Evolutionary conservation across 1,139 yeast species (phyloP).

Genomic region (Meyerozyma carpophila): DNA sequence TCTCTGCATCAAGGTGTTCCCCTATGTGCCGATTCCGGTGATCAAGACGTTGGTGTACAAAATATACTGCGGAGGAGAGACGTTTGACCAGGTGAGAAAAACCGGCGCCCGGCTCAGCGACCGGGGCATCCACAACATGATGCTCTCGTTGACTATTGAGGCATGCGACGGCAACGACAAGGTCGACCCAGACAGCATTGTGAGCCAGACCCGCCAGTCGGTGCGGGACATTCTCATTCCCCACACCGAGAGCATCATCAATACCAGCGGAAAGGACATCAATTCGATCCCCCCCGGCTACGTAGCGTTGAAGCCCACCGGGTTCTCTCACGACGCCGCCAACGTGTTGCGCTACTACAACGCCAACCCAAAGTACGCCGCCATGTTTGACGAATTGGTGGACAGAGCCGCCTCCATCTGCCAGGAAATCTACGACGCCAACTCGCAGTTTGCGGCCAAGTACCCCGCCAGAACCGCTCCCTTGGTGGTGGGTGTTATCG

Average conservation of each 20-base stretch:
- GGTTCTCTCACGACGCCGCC: conserved; percentile 74
- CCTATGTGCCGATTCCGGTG: conserved; percentile 66
- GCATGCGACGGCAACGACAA: conserved; percentile 75
- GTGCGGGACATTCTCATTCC: conserved; percentile 69
- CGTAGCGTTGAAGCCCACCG: conserved; percentile 92
- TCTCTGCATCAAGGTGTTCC: conserved; percentile 61
- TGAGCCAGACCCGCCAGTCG: conserved; percentile 62
- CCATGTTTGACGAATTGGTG: conserved; percentile 56
- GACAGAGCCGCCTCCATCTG: conserved; percentile 58
- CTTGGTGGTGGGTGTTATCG: conserved; percentile 80
- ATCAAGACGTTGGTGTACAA: conserved; percentile 73
- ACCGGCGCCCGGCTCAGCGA: conserved; percentile 64
- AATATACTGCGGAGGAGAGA: conserved; percentile 89
- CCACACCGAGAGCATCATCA: conserved; percentile 51
- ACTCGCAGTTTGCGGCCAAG: conserved; percentile 37
- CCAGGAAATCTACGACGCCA: conserved; percentile 52
- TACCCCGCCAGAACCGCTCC: conserved; percentile 74
- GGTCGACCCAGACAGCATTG: conserved; percentile 60
- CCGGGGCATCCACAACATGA: conserved; percentile 87
- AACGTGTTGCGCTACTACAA: conserved; percentile 63
- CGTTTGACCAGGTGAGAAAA: conserved; percentile 56
- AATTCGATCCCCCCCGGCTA: conserved; percentile 73
- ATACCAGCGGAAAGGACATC: conserved; percentile 39
- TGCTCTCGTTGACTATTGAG: conserved; percentile 89
- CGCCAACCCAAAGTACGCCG: conserved; percentile 35